Evolutionary conservation across 2,329 filamentous ascomycete species (phyloP), one percentile per base, ranked within the genome.

Genomic region (Aspergillus sp.): DNA sequence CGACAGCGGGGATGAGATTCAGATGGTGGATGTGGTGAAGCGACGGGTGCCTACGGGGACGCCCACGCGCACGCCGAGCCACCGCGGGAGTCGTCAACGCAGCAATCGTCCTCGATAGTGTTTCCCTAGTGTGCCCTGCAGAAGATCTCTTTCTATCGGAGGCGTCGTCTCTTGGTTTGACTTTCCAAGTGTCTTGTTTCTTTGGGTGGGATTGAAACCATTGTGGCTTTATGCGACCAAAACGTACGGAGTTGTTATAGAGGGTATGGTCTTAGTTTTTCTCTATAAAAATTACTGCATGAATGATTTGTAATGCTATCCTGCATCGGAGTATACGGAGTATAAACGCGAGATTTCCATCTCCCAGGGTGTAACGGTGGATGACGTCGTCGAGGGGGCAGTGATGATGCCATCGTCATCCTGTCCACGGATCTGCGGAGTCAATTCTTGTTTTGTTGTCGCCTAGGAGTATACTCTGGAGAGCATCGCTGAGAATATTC

Each of bases 1-100:
- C 25, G 62, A 60, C 36, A 67, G 66, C 41, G 64, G 68, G 20
- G 67, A 69, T 47, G 65, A 67, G 44, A 61, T 70, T 16, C 66
- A 70, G 50, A 61, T 67, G 5, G 65, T 72, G 47, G 59, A 61
- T 51, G 66, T 65, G 46, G 57, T 58, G 17, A 61, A 67, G 56
- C 67, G 64, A 45, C 60, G 59, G 49, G 51, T 58, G 32, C 58
- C 62, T 7, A 50, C 58, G 16, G 58, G 62, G 43, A 40, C 58
- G 23, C 58, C 63, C 46, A 55, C 56, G 23, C 61, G 62, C 25
- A 50, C 57, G 47, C 54, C 58, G 17, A 54, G 50, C 41, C 53
- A 50, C n/a, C 50, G 54, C 36, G 59, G 56, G 47, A 59, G 57
- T 52, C 63, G 63, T 45, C 64, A 59, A 34, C 64, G 64, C 46